Evolutionary conservation across 2,329 filamentous ascomycete species (phyloP), one percentile per base, ranked within the genome.

Genomic region (Didymosphaeria variabile): DNA sequence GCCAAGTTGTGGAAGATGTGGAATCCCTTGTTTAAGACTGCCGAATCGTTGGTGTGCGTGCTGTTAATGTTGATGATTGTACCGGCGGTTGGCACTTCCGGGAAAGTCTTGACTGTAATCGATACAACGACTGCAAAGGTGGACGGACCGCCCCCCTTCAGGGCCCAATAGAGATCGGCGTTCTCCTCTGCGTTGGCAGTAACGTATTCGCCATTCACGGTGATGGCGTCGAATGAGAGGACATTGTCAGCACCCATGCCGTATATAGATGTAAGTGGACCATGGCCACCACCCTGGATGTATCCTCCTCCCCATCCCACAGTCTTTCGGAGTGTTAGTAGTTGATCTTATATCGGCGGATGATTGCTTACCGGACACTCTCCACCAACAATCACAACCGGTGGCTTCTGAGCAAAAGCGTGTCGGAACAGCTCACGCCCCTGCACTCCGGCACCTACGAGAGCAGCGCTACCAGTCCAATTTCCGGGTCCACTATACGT

Each of bases 281-380:
- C 80, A 58, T 82, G 79, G 8, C 81, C 81, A 52, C 79, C 81
- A 42, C 79, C 79, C 58, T 79, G 77, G 26, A 78, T 74, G 59
- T 80, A 82, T 1, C 80, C 80, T n/a, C 80, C 80, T 10, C 68
- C 78, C 62, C 78, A 76, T 26, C 76, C 77, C 23, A 80, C 78
- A 55, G 76, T 77, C 71, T 74, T 23, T 13, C 5, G 13, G 15
- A 32, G 2, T 29, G 64, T 58, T 63, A 67, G 57, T 15, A 53
- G 7, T 12, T 17, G 17, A 32, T 38, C 21, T 10, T 15, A 7
- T 3, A 13, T 2, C 32, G 19, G 17, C 26, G 8, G 8, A 5
- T 12, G 17, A 5, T 13, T 17, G 63, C 68, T 36, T 67, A 75
- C 72, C 8, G 75, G 75, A 53, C 76, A 79, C 44, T 78, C 75